phyloP scores from a whole-genome alignment of 108 stramenopile species.

The Discostella pseudostelligera region DNA sequence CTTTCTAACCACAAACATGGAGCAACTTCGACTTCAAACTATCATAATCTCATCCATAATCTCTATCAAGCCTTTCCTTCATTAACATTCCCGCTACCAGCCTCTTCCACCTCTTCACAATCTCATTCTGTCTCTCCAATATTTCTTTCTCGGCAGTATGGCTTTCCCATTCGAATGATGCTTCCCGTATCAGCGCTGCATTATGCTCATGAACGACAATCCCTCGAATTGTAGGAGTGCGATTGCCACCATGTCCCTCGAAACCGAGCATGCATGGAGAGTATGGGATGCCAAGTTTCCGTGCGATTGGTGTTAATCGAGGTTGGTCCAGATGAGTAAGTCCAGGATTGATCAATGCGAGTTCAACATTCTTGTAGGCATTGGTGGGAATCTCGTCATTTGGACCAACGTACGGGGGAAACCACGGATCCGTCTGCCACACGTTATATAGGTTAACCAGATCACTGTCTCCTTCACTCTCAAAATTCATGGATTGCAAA shows the following conservation, averaged over 20 bases:
- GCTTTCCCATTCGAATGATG: slow-evolving; percentile 62
- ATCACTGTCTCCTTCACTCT: slow-evolving; percentile 36
- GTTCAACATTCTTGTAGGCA: slow-evolving; percentile 78
- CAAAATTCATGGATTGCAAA: slow-evolving; percentile 28
- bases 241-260: slow-evolving; percentile 77
- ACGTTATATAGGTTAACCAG: slow-evolving; percentile 67
- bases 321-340: slow-evolving; percentile 70
- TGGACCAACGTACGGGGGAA: slow-evolving; percentile 62
- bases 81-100: slow-evolving; percentile 67
- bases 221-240: slow-evolving; percentile 75
- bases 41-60: slow-evolving; percentile 52
- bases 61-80: slow-evolving; percentile 73
- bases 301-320: slow-evolving; percentile 62
- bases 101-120: slow-evolving; percentile 71
- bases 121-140: slow-evolving; percentile 42
- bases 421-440: slow-evolving; percentile 84
- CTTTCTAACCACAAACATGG: neutral
- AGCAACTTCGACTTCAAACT: neutral
- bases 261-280: slow-evolving; percentile 88
- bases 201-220: slow-evolving; percentile 86
- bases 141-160: slow-evolving; percentile 56
- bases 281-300: slow-evolving; percentile 76
- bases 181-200: slow-evolving; percentile 68
- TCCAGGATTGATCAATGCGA: slow-evolving; percentile 81
- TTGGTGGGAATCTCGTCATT: slow-evolving; percentile 75